A percentile compares a stretch with the other conserved stretches of the same genome.
phyloP scores from a whole-genome alignment of 768 basidiomycete species.

The Coprinopsis sp. region DNA sequence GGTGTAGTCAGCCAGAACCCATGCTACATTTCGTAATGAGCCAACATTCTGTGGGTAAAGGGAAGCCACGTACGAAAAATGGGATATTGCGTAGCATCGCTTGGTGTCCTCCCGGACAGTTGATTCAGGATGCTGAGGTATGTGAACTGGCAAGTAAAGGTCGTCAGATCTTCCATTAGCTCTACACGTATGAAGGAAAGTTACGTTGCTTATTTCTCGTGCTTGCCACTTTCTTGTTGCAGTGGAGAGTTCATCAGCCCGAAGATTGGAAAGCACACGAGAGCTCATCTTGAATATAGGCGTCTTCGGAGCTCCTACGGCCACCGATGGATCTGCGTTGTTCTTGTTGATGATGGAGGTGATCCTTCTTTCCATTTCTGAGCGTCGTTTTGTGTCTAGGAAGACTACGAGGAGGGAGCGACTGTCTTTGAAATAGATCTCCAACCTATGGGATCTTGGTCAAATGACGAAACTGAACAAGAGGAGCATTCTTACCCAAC shows the following conservation, averaged over 20 bases:
- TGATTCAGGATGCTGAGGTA: constrained; percentile 63
- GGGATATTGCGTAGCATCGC: constrained; percentile 93
- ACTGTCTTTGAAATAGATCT: constrained; percentile 91
- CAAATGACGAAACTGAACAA: background rate
- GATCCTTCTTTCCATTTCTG: constrained; percentile 53
- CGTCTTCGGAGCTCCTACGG: constrained; percentile 50
- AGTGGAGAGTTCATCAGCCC: constrained; percentile 56
- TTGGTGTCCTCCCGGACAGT: constrained; percentile 87
- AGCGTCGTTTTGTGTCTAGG: constrained; percentile 59
- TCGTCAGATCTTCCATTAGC: background rate
- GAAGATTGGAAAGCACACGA: constrained; percentile 45
- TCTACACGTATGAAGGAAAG: constrained; percentile 16
- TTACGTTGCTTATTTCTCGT: constrained; percentile 86
- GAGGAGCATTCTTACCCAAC: constrained; percentile 63
- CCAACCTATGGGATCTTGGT: constrained; percentile 47
- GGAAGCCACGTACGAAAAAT: constrained; percentile 63
- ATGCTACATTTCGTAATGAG: constrained; percentile 47
- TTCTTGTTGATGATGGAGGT: constrained; percentile 41
- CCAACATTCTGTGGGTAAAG: background rate
- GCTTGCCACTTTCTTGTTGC: constrained; percentile 85
- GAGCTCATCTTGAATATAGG: constrained; percentile 53
- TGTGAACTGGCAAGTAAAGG: constrained; percentile 1
- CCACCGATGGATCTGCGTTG: constrained; percentile 36
- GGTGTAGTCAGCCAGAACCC: constrained; percentile 84
- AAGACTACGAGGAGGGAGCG: constrained; percentile 84